These are phyloP conservation scores for Ceratobasidium sp. DNA, from an alignment of 1,284 basidiomycete genomes.

Conservation along the genomic window DNA sequence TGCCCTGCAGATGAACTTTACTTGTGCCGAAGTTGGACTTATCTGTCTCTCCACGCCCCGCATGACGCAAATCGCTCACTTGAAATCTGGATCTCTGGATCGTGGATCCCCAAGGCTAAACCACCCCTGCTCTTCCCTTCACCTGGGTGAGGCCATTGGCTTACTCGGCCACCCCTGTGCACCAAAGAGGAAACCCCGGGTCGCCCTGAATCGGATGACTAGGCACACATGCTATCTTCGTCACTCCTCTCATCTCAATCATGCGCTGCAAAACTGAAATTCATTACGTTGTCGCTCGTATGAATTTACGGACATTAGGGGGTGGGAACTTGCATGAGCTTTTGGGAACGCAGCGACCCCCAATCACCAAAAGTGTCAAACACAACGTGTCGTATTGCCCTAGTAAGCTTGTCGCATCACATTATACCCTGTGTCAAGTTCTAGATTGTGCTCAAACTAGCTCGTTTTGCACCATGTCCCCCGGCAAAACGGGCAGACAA, in stretches of 20 bases:
- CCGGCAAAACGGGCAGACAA: conserved; percentile 16
- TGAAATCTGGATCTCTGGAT: conserved; percentile 8
- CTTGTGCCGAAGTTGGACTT: background rate
- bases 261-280: background rate
- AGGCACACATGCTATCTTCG: background rate
- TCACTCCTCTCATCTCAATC: background rate
- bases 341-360: background rate
- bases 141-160: background rate
- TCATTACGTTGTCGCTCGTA: background rate
- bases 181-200: background rate
- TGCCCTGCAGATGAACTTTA: background rate
- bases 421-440: conserved; percentile 13
- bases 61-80: no score
- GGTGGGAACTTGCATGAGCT: background rate
- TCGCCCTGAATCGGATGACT: background rate
- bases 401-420: conserved; percentile 1
- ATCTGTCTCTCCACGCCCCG: background rate
- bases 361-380: background rate
- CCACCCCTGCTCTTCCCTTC: background rate
- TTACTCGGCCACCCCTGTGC: background rate
- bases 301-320: background rate
- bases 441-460: background rate
- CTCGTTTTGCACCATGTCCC: background rate
- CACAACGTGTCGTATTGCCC: conserved; percentile 21
- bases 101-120: conserved; percentile 12